Evolutionary conservation across 306 rosid species (phyloP).

Genomic region (Glycine soja): DNA sequence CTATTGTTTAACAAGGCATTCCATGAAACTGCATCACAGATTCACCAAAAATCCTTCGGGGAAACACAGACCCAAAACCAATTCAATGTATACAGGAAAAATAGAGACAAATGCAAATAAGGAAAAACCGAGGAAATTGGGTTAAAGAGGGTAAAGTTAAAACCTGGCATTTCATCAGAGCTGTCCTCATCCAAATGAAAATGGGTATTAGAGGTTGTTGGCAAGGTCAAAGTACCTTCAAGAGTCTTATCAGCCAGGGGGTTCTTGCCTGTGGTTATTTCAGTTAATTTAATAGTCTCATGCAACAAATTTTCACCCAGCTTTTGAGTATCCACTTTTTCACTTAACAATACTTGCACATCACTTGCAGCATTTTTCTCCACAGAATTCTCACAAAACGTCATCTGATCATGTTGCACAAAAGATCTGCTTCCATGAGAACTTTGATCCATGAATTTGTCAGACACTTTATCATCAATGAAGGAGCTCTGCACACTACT

Average conservation of each 20-base stretch:
- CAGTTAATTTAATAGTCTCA: slow-evolving; percentile 53
- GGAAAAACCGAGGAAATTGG: background rate
- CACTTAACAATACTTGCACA: slow-evolving; percentile 35
- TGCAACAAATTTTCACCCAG: slow-evolving; percentile 44
- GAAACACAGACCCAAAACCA: slow-evolving; percentile 33
- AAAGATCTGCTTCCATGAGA: slow-evolving; percentile 45
- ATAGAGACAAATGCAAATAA: slow-evolving; percentile 18
- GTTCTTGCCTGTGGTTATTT: slow-evolving; percentile 53
- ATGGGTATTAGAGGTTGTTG: slow-evolving; percentile 43
- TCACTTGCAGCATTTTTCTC: slow-evolving; percentile 38
- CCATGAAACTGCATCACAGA: slow-evolving; percentile 25
- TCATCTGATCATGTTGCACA: slow-evolving; percentile 40
- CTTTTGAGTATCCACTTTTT: slow-evolving; percentile 45
- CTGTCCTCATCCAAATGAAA: slow-evolving; percentile 46
- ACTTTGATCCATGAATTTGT: slow-evolving; percentile 32
- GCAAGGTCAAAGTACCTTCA: slow-evolving; percentile 43
- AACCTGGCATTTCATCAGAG: slow-evolving; percentile 64
- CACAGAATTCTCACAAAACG: slow-evolving; percentile 40
- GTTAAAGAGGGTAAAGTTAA: slow-evolving; percentile 36
- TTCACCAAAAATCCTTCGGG: slow-evolving; percentile 36
- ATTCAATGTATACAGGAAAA: slow-evolving; percentile 12
- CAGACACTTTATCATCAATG: slow-evolving; percentile 38
- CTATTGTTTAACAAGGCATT: slow-evolving; percentile 29
- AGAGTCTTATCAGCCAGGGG: slow-evolving; percentile 47
- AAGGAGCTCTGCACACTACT: slow-evolving; percentile 46